Evolutionary conservation across 2,329 filamentous ascomycete genomes (phyloP).

Genomic region (Colletotrichum lupini): DNA sequence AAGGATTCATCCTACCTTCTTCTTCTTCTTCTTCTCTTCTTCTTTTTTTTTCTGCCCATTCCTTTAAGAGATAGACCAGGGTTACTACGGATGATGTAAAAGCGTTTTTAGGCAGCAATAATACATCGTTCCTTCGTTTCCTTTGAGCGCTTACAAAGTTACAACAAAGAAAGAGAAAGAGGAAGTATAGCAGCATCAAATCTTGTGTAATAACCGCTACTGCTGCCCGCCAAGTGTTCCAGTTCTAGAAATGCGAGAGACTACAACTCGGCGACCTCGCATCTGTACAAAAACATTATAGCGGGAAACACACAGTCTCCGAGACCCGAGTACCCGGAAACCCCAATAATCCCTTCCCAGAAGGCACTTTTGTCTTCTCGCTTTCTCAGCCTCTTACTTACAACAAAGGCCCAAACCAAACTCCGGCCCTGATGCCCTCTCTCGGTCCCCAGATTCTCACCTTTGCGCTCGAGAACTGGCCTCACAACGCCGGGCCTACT

Average conservation of each 20-base stretch:
- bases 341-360: not conserved
- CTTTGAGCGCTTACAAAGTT: too few relatives aligned
- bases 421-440: not conserved
- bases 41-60: not conserved
- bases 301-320: not conserved
- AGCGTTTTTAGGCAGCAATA: not conserved
- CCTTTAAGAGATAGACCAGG: not conserved
- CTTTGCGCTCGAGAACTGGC: conserved; percentile 29
- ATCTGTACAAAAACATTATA: not conserved
- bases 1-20: not conserved
- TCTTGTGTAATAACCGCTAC: not conserved
- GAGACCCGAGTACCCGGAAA: not conserved
- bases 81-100: not conserved
- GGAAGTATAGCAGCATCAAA: not conserved
- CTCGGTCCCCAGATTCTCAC: conserved; percentile 18
- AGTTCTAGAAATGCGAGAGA: not conserved
- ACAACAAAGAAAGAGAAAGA: not conserved
- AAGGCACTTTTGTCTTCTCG: not conserved
- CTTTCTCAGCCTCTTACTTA: not conserved
- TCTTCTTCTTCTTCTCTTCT: too few relatives aligned
- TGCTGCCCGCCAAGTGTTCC: not conserved
- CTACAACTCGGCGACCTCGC: not conserved
- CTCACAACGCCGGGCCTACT: conserved; percentile 11
- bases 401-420: not conserved
- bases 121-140: not conserved